A percentile compares a stretch with the other conserved stretches of the same genome.
Evolutionary conservation across 345 rosid species (phyloP).

Genomic region (Gossypium stocksii): DNA sequence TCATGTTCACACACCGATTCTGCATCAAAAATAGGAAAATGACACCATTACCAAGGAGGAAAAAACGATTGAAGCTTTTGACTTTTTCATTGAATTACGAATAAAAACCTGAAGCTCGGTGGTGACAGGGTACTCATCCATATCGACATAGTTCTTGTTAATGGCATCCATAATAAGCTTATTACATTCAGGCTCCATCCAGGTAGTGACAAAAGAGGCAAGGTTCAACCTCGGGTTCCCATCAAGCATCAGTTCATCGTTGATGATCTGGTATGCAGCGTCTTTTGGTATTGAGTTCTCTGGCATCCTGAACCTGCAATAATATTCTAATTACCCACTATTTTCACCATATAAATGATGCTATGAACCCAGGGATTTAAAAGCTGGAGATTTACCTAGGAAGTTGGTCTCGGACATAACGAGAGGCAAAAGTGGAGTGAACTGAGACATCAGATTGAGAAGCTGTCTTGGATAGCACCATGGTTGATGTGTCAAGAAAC

Average conservation of each 20-base stretch:
- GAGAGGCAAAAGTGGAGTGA: conserved; percentile 70
- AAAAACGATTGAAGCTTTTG: neutral
- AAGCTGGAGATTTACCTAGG: conserved; percentile 34
- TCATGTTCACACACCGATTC: conserved; percentile 96
- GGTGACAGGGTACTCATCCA: conserved; percentile 97
- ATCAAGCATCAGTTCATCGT: conserved; percentile 80
- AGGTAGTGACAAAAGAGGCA: conserved; percentile 88
- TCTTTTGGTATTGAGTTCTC: conserved; percentile 90
- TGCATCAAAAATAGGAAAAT: conserved; percentile 20
- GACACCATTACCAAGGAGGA: neutral
- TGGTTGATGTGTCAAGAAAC: neutral
- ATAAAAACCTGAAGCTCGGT: conserved; percentile 74
- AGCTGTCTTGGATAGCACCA: conserved; percentile 52
- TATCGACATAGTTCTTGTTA: conserved; percentile 91
- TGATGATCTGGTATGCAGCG: conserved; percentile 89
- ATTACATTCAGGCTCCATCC: conserved; percentile 97
- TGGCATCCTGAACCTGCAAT: conserved; percentile 63
- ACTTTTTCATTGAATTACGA: neutral
- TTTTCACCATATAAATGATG: neutral
- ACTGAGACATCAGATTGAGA: conserved; percentile 49
- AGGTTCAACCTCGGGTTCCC: conserved; percentile 88
- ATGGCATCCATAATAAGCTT: conserved; percentile 85
- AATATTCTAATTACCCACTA: neutral
- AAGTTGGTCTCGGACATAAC: conserved; percentile 56
- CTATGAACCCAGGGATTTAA: neutral